These are phyloP conservation scores for Cryomyces minteri DNA, from an alignment of 495 filamentous ascomycete species.

Conservation along the genomic window DNA sequence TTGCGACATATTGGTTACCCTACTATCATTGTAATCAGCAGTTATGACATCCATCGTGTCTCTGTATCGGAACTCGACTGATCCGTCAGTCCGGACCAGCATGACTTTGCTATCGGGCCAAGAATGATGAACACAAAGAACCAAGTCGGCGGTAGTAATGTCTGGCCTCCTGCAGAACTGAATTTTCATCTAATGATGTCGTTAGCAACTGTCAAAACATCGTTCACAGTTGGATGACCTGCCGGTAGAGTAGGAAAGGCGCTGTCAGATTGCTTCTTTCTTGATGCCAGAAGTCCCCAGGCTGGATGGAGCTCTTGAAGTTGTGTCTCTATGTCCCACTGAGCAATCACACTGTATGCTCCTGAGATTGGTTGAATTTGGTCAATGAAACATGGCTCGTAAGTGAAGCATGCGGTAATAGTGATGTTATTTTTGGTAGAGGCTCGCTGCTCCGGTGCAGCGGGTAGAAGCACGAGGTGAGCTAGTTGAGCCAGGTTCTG, in stretches of 20 bases:
- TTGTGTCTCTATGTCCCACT: conserved; percentile 54
- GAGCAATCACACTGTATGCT: conserved; percentile 40
- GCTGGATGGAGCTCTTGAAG: conserved; percentile 44
- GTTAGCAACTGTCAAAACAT: not conserved
- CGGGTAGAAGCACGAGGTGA: conserved; percentile 17
- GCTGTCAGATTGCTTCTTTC: not conserved
- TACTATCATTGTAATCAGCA: conserved; percentile 38
- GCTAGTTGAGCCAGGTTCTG: conserved; percentile 6
- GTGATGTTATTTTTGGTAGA: conserved; percentile 12
- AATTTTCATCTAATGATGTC: not conserved
- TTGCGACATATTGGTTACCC: conserved; percentile 49
- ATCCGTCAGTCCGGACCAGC: conserved; percentile 51
- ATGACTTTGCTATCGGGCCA: conserved; percentile 43
- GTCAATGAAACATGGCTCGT: conserved; percentile 16
- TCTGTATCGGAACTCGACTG: conserved; percentile 58
- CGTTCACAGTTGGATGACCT: not conserved
- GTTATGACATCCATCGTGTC: conserved; percentile 45
- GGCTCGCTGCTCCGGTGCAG: conserved; percentile 2
- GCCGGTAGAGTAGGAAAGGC: not conserved
- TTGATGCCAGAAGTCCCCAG: conserved; percentile 54
- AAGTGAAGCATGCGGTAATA: conserved; percentile 43
- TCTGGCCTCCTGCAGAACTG: conserved; percentile 31
- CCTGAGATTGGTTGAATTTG: conserved; percentile 36
- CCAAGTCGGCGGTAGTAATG: conserved; percentile 41
- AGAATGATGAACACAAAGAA: conserved; percentile 41